Percentiles rank a stretch among this genome's conserved stretches.
Evolutionary conservation across 2,329 filamentous ascomycete genomes (phyloP).

Genomic region (Macroventuria anomochaeta): DNA sequence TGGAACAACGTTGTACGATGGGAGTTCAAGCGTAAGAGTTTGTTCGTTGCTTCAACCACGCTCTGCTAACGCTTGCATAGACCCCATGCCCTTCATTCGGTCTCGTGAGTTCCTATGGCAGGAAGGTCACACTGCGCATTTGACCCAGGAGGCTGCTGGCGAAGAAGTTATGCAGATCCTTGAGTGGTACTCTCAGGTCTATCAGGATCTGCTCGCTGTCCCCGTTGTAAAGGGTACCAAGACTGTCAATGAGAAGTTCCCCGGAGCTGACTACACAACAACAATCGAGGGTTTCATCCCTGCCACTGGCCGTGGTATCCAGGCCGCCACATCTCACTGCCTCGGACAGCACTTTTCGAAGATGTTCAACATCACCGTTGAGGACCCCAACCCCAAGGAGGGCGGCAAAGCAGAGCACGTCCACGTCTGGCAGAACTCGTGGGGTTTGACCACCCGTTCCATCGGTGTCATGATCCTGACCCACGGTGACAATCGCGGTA

Average conservation of each 20-base stretch:
- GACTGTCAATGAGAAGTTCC: constrained; percentile 98
- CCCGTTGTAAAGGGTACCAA: constrained; percentile 93
- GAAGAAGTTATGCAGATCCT: constrained; percentile 92
- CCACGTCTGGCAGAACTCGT: constrained; percentile 97
- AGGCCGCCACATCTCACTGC: constrained; percentile 92
- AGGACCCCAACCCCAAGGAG: constrained; percentile 77
- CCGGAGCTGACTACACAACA: constrained; percentile 94
- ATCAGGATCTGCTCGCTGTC: constrained; percentile 91
- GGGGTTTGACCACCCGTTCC: constrained; percentile 95
- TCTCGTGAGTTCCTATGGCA: constrained; percentile 98
- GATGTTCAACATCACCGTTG: constrained; percentile 98
- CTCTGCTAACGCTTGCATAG: constrained; percentile 10
- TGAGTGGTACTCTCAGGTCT: constrained; percentile 89
- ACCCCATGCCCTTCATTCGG: constrained; percentile 74
- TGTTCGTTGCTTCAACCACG: constrained; percentile 46
- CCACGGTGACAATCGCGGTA: constrained; percentile 92
- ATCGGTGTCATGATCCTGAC: constrained; percentile 99
- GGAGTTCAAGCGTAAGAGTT: constrained; percentile 79
- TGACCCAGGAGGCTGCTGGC: constrained; percentile 81
- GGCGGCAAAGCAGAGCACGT: constrained; percentile 70
- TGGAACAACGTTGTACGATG: constrained; percentile 96
- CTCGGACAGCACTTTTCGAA: constrained; percentile 98
- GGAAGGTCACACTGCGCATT: constrained; percentile 91
- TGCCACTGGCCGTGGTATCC: constrained; percentile 92
- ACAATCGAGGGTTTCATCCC: constrained; percentile 98